These are phyloP conservation scores for Aspergillus coremiiformis DNA, from an alignment of 495 filamentous ascomycete species.

Conservation along the genomic window DNA sequence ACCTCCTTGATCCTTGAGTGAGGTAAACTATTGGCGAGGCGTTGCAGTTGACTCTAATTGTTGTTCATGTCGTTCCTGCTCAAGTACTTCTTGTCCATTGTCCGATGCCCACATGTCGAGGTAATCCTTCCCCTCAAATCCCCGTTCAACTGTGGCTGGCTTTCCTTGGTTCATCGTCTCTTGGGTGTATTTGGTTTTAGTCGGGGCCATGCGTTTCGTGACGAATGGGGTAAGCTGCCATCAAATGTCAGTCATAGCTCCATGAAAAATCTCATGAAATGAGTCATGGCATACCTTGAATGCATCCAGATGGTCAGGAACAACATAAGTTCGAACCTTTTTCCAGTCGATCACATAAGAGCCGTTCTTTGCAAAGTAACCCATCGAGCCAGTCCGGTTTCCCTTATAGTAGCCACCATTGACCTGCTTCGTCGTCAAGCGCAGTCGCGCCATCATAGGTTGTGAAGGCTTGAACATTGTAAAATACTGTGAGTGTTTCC, in stretches of 20 bases:
- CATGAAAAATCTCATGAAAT: neutral
- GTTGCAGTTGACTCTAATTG: neutral
- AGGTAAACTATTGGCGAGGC: constrained; percentile 4
- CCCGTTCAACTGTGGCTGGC: constrained; percentile 21
- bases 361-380: constrained; percentile 76
- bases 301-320: constrained; percentile 55
- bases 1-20: neutral
- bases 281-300: constrained; percentile 57
- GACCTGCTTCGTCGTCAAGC: constrained; percentile 86
- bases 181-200: constrained; percentile 29
- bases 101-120: constrained; percentile 34
- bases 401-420: constrained; percentile 97
- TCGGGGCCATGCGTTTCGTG: constrained; percentile 50
- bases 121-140: constrained; percentile 32
- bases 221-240: constrained; percentile 82
- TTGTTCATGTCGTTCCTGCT: constrained; percentile 22
- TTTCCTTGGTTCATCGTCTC: constrained; percentile 24
- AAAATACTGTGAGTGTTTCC: neutral
- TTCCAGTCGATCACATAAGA: constrained; percentile 73
- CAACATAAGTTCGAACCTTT: constrained; percentile 87
- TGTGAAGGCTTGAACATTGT: constrained; percentile 63
- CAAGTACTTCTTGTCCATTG: constrained; percentile 28
- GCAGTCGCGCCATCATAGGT: constrained; percentile 56
- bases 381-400: constrained; percentile 78
- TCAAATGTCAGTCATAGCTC: constrained; percentile 13